These are phyloP conservation scores for Puccinia coronata DNA, from an alignment of 1,284 basidiomycete species.

Conservation along the genomic window DNA sequence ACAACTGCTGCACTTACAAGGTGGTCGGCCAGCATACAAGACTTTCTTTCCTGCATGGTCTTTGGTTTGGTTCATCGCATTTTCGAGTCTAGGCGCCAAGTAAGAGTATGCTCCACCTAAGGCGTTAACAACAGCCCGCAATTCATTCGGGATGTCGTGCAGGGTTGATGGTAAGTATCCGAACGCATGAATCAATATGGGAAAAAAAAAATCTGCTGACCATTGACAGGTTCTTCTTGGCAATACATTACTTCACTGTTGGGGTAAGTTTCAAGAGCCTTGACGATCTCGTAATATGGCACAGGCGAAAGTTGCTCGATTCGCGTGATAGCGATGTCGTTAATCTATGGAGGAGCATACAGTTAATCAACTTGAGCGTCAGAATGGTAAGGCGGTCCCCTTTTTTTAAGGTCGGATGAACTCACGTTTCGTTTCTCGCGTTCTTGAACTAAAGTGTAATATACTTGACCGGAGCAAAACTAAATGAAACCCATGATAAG, in stretches of 20 bases:
- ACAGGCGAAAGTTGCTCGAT: slow-evolving; percentile 94
- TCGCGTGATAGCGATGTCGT: slow-evolving; percentile 88
- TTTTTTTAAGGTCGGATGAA: not conserved
- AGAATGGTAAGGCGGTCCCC: not conserved
- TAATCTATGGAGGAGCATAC: slow-evolving; percentile 62
- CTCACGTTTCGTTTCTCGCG: slow-evolving; percentile 73
- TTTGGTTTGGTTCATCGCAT: slow-evolving; percentile 69
- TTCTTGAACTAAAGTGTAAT: slow-evolving; percentile 82
- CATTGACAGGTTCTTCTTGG: slow-evolving; percentile 64
- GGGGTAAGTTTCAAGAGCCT: slow-evolving; percentile 79
- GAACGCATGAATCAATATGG: slow-evolving; percentile 33
- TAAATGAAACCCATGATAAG: slow-evolving; percentile 8
- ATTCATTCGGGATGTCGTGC: slow-evolving; percentile 53
- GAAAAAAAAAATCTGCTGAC: not conserved
- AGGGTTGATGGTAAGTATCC: slow-evolving; percentile 30
- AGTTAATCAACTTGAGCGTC: not conserved
- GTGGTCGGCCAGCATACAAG: slow-evolving; percentile 56
- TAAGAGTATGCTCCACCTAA: slow-evolving; percentile 84
- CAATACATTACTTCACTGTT: slow-evolving; percentile 90
- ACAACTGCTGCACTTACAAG: slow-evolving; percentile 45
- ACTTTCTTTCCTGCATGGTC: slow-evolving; percentile 78
- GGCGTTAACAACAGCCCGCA: slow-evolving; percentile 48
- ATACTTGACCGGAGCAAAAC: slow-evolving; percentile 74
- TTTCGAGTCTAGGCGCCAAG: slow-evolving; percentile 66
- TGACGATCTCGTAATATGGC: slow-evolving; percentile 72